Conservation (phyloP, 306 rosid species). For the Chamaecrista fasciculata region DNA sequence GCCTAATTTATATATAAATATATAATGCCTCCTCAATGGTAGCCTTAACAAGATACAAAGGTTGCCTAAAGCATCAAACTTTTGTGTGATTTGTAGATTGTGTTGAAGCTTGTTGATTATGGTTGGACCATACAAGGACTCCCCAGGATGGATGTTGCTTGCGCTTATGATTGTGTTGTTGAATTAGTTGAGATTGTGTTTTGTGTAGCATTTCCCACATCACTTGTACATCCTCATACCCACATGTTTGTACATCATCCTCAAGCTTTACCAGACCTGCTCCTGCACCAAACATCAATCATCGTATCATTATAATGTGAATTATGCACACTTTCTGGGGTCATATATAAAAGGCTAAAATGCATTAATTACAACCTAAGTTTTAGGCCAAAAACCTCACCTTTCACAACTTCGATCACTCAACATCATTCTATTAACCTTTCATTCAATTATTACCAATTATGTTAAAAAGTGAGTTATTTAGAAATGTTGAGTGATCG, state of each 20-base stretch:
- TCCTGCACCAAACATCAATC: conserved; percentile 39
- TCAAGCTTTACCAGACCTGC: conserved; percentile 67
- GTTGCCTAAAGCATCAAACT: conserved; percentile 17
- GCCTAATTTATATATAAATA: neutral
- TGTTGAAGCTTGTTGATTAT: conserved; percentile 29
- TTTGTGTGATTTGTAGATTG: conserved; percentile 41
- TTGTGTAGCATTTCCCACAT: conserved; percentile 77
- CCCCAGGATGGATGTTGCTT: conserved; percentile 62
- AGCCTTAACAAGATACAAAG: conserved; percentile 25
- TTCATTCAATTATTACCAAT: too few relatives aligned
- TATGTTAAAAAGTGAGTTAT: too few relatives aligned
- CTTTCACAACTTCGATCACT: too few relatives aligned
- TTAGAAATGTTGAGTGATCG: too few relatives aligned
- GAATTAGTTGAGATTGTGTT: conserved; percentile 16
- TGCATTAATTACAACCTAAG: too few relatives aligned
- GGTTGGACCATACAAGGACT: conserved; percentile 56
- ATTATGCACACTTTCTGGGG: too few relatives aligned
- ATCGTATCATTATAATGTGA: too few relatives aligned
- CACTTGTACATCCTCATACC: conserved; percentile 77
- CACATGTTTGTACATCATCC: conserved; percentile 76
- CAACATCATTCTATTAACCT: too few relatives aligned
- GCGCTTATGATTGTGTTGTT: conserved; percentile 39
- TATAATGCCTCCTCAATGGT: conserved; percentile 18
- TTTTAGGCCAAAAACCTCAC: too few relatives aligned
- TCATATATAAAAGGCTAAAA: too few relatives aligned